Conservation (phyloP, 1,139 yeast species). For the Casaregolazyma suthepensis region DNA sequence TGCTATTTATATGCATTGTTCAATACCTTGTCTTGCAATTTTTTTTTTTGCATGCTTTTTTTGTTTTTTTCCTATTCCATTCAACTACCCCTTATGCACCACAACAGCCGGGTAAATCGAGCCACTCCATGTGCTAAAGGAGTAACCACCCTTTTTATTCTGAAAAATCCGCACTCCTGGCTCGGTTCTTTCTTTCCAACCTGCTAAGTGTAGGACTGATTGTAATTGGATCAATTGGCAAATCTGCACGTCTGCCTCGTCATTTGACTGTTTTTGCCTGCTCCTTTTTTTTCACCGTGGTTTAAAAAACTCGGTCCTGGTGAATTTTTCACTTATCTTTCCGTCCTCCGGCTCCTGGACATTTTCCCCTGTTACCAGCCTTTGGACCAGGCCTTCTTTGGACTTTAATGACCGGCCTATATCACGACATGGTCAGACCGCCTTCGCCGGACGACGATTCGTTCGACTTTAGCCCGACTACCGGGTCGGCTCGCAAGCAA, state of each 20-base stretch:
- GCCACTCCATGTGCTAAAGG: not conserved
- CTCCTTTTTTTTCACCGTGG: too few species aligned
- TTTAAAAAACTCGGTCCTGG: too few species aligned
- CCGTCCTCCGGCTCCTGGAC: not conserved
- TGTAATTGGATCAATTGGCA: not conserved
- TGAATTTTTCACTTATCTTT: not conserved
- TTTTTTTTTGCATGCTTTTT: not conserved
- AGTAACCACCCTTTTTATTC: not conserved
- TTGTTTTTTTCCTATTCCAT: not conserved
- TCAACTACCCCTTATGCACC: not conserved
- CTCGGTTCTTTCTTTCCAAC: not conserved
- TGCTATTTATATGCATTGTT: not conserved
- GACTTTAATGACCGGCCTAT: not conserved
- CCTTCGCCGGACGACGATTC: conserved; percentile 31
- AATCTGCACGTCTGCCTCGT: not conserved
- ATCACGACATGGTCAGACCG: not conserved
- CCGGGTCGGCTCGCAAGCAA: conserved; percentile 55
- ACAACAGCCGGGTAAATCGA: not conserved
- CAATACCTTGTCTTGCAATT: not conserved
- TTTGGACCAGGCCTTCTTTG: not conserved
- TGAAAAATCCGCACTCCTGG: not conserved
- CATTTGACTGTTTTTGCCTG: not conserved
- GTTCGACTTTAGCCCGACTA: conserved; percentile 18
- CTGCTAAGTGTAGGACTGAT: not conserved
- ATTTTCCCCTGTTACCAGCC: not conserved